Conservation (phyloP, 345 rosid species). For the Moricandia arvensis region DNA sequence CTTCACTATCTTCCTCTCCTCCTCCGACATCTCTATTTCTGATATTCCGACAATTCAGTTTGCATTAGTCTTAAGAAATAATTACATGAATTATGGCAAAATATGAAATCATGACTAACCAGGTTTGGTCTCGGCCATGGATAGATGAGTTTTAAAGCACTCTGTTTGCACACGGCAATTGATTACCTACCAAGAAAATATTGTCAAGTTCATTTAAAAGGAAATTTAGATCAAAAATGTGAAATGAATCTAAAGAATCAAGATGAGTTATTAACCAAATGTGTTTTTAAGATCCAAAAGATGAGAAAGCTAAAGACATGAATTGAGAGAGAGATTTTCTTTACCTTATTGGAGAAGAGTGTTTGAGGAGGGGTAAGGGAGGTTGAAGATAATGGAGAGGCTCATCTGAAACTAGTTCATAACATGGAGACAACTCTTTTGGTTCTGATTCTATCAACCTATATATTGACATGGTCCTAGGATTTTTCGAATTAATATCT, state of each 20-base stretch:
- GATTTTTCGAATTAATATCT: not conserved
- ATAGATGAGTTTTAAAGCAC: slow-evolving; percentile 27
- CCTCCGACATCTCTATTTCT: slow-evolving; percentile 56
- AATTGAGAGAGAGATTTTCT: not conserved
- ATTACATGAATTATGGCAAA: not conserved
- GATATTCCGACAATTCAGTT: not conserved
- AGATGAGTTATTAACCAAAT: not conserved
- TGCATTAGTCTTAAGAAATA: not conserved
- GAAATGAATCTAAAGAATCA: slow-evolving; percentile 9
- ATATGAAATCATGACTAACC: slow-evolving; percentile 21
- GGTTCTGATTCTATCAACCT: slow-evolving; percentile 27
- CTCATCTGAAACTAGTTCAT: slow-evolving; percentile 26
- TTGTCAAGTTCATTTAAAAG: not conserved
- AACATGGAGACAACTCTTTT: slow-evolving; percentile 37
- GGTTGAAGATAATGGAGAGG: slow-evolving; percentile 36
- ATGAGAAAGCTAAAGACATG: slow-evolving; percentile 10
- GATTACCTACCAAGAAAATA: slow-evolving; percentile 26
- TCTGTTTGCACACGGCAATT: slow-evolving; percentile 32
- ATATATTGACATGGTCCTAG: slow-evolving; percentile 28
- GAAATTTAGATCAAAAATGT: not conserved
- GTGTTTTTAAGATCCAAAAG: slow-evolving; percentile 8
- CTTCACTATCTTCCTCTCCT: slow-evolving; percentile 71
- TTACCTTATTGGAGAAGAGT: slow-evolving; percentile 36
- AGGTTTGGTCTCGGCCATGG: slow-evolving; percentile 41
- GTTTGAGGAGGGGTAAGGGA: slow-evolving; percentile 28